Percentiles rank a stretch among this genome's conserved stretches.
phyloP scores from a whole-genome alignment of 2,329 filamentous ascomycete species.

The Neurospora crassa region DNA sequence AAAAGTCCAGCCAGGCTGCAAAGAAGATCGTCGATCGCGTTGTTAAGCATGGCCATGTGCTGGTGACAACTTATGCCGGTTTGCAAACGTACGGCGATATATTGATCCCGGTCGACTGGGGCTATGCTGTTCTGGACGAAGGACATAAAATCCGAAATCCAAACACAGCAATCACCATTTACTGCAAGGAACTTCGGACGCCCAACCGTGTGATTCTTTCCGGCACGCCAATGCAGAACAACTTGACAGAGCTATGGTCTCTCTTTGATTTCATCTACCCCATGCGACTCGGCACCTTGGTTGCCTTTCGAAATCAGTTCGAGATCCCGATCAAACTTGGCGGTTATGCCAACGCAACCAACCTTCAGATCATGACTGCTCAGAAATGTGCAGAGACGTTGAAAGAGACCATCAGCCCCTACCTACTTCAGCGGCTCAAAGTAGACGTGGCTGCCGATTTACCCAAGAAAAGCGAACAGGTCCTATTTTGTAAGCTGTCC shows the following conservation, averaged over 20 bases:
- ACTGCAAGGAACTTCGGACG: conserved; percentile 88
- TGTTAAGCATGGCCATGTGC: conserved; percentile 74
- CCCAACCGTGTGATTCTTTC: conserved; percentile 87
- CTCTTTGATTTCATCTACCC: conserved; percentile 97
- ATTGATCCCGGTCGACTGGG: conserved; percentile 78
- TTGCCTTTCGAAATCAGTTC: conserved; percentile 84
- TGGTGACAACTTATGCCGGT: conserved; percentile 93
- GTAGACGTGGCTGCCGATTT: conserved; percentile 88
- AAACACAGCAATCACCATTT: conserved; percentile 87
- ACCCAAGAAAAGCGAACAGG: conserved; percentile 91
- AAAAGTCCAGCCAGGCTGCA: conserved; percentile 57
- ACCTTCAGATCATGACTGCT: conserved; percentile 87
- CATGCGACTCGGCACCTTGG: conserved; percentile 84
- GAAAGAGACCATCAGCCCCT: conserved; percentile 89
- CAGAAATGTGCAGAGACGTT: conserved; percentile 89
- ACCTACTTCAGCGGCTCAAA: conserved; percentile 86
- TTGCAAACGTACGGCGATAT: conserved; percentile 86
- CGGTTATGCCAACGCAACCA: conserved; percentile 90
- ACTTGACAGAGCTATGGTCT: conserved; percentile 89
- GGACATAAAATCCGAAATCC: conserved; percentile 98
- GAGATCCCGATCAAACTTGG: conserved; percentile 90
- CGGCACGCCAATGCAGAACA: conserved; percentile 96
- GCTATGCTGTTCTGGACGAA: conserved; percentile 88
- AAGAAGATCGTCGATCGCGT: conserved; percentile 76
- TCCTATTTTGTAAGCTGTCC: conserved; percentile 90